Conservation (phyloP, 768 basidiomycete genomes). For the Tylopilus vinaceipallidus region DNA sequence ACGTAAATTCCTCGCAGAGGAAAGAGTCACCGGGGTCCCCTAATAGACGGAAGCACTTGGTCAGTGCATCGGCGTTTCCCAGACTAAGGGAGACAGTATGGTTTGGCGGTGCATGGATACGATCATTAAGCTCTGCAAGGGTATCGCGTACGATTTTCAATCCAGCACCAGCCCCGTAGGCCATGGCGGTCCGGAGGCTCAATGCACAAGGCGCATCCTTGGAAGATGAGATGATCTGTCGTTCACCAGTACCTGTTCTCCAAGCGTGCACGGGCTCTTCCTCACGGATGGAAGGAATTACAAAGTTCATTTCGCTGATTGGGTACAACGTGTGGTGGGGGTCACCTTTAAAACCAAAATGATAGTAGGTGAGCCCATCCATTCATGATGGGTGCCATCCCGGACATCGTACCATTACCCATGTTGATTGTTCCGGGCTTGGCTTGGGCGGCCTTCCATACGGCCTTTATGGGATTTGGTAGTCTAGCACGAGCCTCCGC, state of each 20-base stretch:
- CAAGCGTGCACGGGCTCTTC: constrained; percentile 32
- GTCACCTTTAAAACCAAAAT: constrained; percentile 23
- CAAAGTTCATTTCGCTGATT: constrained; percentile 32
- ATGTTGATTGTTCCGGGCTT: constrained; percentile 37
- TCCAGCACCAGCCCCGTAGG: constrained; percentile 38
- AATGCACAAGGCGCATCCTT: constrained; percentile 30
- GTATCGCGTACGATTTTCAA: constrained; percentile 31
- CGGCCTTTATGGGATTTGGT: constrained; percentile 37
- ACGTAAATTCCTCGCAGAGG: constrained; percentile 43
- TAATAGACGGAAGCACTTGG: constrained; percentile 41
- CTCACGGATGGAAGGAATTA: constrained; percentile 32
- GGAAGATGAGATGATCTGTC: constrained; percentile 27
- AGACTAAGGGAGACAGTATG: constrained; percentile 36
- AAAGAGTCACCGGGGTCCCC: constrained; percentile 43
- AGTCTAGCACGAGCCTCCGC: constrained; percentile 33
- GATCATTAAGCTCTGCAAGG: constrained; percentile 35
- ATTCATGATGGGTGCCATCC: not conserved
- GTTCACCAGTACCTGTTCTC: constrained; percentile 27
- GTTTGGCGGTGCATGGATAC: constrained; percentile 35
- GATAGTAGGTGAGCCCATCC: not conserved
- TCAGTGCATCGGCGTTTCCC: constrained; percentile 42
- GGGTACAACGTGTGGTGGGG: constrained; percentile 36
- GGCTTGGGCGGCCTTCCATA: constrained; percentile 36
- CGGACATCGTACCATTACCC: constrained; percentile 31
- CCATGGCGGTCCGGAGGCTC: constrained; percentile 35